phyloP scores from a whole-genome alignment of 495 filamentous ascomycete species.

The Beverwykella pulmonaria region DNA sequence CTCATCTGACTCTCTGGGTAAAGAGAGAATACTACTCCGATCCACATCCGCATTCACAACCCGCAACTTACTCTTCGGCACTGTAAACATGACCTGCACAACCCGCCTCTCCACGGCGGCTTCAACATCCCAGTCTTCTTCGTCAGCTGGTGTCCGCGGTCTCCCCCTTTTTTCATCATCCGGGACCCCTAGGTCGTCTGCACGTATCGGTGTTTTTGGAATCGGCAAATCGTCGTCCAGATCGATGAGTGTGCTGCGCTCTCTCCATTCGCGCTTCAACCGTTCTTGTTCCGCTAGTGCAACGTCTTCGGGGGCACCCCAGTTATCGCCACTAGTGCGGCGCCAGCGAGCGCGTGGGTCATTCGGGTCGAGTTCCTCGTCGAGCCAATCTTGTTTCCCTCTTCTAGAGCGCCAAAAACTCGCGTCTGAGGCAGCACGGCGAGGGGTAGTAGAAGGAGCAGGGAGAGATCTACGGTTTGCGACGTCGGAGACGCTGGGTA shows the following conservation, averaged over 20 bases:
- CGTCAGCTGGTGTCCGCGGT: slow-evolving; percentile 42
- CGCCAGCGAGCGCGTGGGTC: slow-evolving; percentile 33
- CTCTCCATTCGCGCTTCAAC: slow-evolving; percentile 17
- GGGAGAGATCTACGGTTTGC: slow-evolving; percentile 25
- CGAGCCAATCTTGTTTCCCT: slow-evolving; percentile 42
- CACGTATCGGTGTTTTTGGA: slow-evolving; percentile 12
- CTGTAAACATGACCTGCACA: slow-evolving; percentile 93
- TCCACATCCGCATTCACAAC: slow-evolving; percentile 75
- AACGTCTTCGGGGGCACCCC: slow-evolving; percentile 38
- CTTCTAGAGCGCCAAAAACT: slow-evolving; percentile 65
- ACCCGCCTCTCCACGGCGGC: slow-evolving; percentile 73
- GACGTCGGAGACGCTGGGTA: slow-evolving; percentile 33
- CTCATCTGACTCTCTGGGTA: slow-evolving; percentile 8
- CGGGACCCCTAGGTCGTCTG: slow-evolving; percentile 16
- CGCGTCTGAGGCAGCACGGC: slow-evolving; percentile 61
- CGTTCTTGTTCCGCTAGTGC: slow-evolving; percentile 28
- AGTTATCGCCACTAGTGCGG: slow-evolving; percentile 34
- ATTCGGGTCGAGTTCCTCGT: slow-evolving; percentile 29
- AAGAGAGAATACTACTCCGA: slow-evolving; percentile 48
- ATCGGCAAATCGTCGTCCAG: slow-evolving; percentile 26
- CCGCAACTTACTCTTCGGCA: slow-evolving; percentile 78
- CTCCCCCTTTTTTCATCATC: background rate
- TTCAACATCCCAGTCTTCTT: slow-evolving; percentile 90
- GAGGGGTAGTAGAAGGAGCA: slow-evolving; percentile 40
- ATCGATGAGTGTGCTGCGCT: slow-evolving; percentile 29